Conservation (phyloP, 2,329 filamentous ascomycete species). For the Trichoderma sp. region DNA sequence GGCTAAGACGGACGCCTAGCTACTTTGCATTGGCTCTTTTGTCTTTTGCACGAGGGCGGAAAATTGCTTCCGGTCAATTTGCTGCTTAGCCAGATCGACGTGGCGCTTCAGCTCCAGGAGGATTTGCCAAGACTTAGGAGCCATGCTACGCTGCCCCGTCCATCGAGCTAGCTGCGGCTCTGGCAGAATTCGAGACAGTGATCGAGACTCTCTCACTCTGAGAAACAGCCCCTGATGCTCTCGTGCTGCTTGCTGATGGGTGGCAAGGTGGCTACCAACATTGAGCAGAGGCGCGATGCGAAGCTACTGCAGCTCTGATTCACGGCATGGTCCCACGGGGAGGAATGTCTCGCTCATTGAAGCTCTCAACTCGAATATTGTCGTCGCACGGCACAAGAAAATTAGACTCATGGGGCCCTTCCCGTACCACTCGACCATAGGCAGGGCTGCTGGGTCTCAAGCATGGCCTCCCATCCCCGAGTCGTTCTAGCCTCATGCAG, state of each 20-base stretch:
- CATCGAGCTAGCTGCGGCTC: background rate
- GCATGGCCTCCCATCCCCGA: slow-evolving; percentile 1
- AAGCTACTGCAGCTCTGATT: background rate
- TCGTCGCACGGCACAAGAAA: background rate
- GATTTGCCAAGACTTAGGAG: slow-evolving; percentile 1
- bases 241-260: background rate
- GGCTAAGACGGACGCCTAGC: background rate
- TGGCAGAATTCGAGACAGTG: background rate
- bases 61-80: background rate
- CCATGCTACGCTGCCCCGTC: background rate
- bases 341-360: background rate
- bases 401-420: slow-evolving; percentile 6
- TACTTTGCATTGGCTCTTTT: background rate
- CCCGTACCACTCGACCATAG: background rate
- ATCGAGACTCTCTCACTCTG: background rate
- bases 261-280: too few relatives aligned
- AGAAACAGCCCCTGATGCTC: background rate
- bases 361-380: background rate
- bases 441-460: background rate
- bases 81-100: background rate
- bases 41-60: background rate
- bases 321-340: background rate
- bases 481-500: slow-evolving; percentile 10
- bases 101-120: slow-evolving; percentile 13
- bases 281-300: background rate